Base-by-base conservation (phyloP, 2,329 filamentous ascomycete species). In the Diplodia scrobiculata region DNA sequence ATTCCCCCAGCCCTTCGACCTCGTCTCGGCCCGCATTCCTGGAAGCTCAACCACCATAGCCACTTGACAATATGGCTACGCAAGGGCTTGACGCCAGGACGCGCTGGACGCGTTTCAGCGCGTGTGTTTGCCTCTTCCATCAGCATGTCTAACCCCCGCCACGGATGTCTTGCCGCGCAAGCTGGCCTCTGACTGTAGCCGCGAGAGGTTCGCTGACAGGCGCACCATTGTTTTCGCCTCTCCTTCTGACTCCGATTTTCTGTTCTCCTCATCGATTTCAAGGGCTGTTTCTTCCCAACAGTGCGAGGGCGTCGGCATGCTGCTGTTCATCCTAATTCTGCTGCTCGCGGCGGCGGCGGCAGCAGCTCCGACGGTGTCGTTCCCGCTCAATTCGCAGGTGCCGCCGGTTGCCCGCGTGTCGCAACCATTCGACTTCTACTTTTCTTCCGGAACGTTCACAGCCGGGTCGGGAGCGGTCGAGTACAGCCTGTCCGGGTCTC, bases 361-460 rank as follows among this genome's bases (percentile, higher is more conserved):
- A n/a, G 75, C 76, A 66, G 69, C 68, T 27, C 77, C 79, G 19
- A 74, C 76, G 52, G 72, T 79, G 63, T 81, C 81, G 54, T 94
- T 93, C 71, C 92, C 92, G 0, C 83, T 96, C 76, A 96, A 95
- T 77, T 88, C 91, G 2, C 92, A 97, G 76, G 84, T 96, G 0
- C 92, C 92, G 36, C 89, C 89, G 3, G 89, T 93, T 63, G 92
- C 91, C 21, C 85, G 90, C 69, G 81, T 90, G 67, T 85, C 84
- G 48, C 74, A 88, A 71, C 81, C 83, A 2, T 95, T 91, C 76
- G 84, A 82, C 10, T 92, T 93, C 73, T 81, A 85, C 34, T 90
- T 96, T 72, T 89, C 90, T 10, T 77, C 82, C 17, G 87, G 87
- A 47, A 96, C 92, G 0, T 96, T 96, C 77, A 81, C 82, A 14